A percentile compares a stretch with the other conserved stretches of the same genome.
Evolutionary conservation across 768 basidiomycete species (phyloP).

Genomic region (Pulveroboletus ravenelii): DNA sequence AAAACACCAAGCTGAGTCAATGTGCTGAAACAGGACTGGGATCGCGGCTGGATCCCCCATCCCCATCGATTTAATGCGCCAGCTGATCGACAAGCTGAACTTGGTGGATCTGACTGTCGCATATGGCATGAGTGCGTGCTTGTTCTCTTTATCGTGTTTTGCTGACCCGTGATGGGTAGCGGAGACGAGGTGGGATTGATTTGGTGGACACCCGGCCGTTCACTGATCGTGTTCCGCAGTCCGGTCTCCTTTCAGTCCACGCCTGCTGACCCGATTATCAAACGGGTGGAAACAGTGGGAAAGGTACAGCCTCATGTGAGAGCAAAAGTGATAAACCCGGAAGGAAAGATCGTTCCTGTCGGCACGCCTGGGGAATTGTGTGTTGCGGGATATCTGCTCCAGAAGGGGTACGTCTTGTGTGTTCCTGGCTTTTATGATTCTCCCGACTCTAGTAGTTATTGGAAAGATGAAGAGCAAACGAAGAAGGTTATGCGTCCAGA

Average conservation of each 20-base stretch:
- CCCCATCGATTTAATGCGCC: constrained; percentile 76
- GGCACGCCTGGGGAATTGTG: constrained; percentile 72
- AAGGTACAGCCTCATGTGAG: constrained; percentile 70
- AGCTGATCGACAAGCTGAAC: constrained; percentile 62
- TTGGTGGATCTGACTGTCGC: constrained; percentile 68
- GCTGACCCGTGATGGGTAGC: constrained; percentile 38
- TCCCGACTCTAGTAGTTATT: constrained; percentile 49
- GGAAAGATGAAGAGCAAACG: constrained; percentile 71
- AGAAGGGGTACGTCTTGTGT: constrained; percentile 55
- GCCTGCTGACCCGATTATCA: constrained; percentile 60
- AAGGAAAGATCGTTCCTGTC: constrained; percentile 63
- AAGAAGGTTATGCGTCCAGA: constrained; percentile 49
- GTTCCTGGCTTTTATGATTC: not conserved
- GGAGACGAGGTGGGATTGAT: constrained; percentile 53
- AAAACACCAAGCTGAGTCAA: not conserved
- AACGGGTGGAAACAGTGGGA: constrained; percentile 81
- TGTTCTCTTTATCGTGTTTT: not conserved
- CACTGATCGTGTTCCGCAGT: constrained; percentile 33
- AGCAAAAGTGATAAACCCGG: constrained; percentile 61
- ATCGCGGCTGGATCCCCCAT: constrained; percentile 78
- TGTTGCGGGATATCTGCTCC: constrained; percentile 70
- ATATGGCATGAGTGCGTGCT: constrained; percentile 79
- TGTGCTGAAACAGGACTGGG: constrained; percentile 79
- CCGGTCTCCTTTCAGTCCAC: constrained; percentile 83
- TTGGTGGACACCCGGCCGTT: not conserved